Conservation (phyloP, 495 filamentous ascomycete species). For the Cercophora samala region DNA sequence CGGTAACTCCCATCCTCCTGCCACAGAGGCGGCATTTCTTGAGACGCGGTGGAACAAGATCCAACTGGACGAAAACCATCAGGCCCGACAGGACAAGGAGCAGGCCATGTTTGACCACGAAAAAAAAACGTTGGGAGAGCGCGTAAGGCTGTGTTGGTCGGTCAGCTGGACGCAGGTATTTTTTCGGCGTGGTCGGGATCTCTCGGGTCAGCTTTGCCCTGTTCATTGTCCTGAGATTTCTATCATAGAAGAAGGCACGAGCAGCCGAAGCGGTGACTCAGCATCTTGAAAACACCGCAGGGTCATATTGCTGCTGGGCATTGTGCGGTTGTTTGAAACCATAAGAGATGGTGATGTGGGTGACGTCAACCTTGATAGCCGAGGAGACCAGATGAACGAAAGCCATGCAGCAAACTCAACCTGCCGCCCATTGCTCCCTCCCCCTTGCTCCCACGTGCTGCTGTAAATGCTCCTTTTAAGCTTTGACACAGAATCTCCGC, state of each 20-base stretch:
- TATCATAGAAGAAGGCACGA: neutral
- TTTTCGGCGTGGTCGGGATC: slow-evolving; percentile 18
- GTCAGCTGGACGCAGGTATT: slow-evolving; percentile 20
- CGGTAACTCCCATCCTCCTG: neutral
- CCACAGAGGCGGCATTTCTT: neutral
- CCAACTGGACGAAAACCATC: slow-evolving; percentile 5
- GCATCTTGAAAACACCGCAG: neutral
- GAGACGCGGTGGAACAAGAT: slow-evolving; percentile 1
- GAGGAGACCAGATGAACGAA: neutral
- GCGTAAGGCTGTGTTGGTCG: slow-evolving; percentile 8
- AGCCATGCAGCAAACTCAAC: neutral
- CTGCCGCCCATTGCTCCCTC: no score
- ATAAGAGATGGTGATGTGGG: neutral
- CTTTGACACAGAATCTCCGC: neutral
- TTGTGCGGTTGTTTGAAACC: neutral
- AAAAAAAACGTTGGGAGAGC: neutral
- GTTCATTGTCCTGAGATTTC: slow-evolving; percentile 5
- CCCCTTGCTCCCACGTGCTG: neutral
- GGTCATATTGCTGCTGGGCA: neutral
- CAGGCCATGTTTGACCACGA: neutral
- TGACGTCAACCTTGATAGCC: neutral
- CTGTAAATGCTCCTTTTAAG: neutral
- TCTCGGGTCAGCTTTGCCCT: slow-evolving; percentile 19
- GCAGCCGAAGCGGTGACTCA: slow-evolving; percentile 4
- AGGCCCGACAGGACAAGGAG: neutral